These are phyloP conservation scores for Orbilia blumenaviensis DNA, from an alignment of 2,329 filamentous ascomycete species.

Conservation along the genomic window DNA sequence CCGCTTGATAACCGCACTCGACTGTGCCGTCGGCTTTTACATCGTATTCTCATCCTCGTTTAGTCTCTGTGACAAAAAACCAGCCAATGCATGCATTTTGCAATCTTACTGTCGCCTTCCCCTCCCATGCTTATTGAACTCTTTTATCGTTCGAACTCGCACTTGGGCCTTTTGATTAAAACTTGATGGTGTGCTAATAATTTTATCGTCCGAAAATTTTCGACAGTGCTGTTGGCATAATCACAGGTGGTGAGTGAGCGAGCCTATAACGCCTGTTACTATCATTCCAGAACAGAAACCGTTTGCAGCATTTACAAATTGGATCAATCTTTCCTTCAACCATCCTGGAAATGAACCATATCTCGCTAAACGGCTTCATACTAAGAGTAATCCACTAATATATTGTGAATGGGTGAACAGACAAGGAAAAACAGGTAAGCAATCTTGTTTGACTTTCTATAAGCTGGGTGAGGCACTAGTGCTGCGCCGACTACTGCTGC, in stretches of 20 bases:
- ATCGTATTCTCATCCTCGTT: conserved; percentile 22
- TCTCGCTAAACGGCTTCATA: conserved; percentile 10
- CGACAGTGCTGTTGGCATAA: conserved; percentile 33
- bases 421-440: conserved; percentile 22
- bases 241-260: conserved; percentile 28
- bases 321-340: neutral
- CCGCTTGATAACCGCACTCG: conserved; percentile 29
- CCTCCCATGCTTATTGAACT: conserved; percentile 5
- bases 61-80: neutral
- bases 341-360: neutral
- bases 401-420: neutral
- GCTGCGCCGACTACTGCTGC: too few relatives aligned
- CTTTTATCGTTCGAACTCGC: neutral
- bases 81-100: conserved; percentile 1
- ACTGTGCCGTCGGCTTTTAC: conserved; percentile 12
- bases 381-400: neutral
- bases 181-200: conserved; percentile 42
- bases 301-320: neutral
- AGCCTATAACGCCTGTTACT: conserved; percentile 1
- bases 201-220: conserved; percentile 21
- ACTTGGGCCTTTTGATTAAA: conserved; percentile 5
- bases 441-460: too few relatives aligned
- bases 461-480: too few relatives aligned
- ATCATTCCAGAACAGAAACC: neutral
- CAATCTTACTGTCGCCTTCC: conserved; percentile 13